phyloP scores from a whole-genome alignment of 768 basidiomycete species.

The Serendipita indica region DNA sequence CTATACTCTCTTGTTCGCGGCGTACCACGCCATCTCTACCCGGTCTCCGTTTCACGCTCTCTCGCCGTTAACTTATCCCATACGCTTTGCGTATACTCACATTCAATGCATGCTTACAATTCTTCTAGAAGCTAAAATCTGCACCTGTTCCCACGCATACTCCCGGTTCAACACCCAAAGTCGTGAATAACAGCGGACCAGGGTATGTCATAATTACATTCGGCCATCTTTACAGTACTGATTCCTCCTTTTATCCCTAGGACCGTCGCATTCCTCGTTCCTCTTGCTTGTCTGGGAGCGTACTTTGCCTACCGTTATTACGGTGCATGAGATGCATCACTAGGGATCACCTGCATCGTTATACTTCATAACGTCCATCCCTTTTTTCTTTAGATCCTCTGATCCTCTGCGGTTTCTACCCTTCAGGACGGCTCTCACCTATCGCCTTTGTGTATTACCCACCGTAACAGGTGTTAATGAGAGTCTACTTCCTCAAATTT shows the following conservation, averaged over 20 bases:
- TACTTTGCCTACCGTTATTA: constrained; percentile 86
- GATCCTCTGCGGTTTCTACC: too few species aligned
- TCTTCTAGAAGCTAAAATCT: background rate
- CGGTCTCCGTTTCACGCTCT: background rate
- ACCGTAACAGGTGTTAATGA: too few species aligned
- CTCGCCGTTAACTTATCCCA: constrained; percentile 9
- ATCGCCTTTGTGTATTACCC: too few species aligned
- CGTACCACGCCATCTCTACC: background rate
- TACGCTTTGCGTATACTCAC: constrained; percentile 11
- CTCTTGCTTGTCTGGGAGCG: constrained; percentile 59
- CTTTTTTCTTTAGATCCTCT: background rate
- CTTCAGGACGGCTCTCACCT: too few species aligned
- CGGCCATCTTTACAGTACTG: constrained; percentile 35
- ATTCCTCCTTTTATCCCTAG: constrained; percentile 5
- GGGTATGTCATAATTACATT: constrained; percentile 46
- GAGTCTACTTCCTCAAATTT: too few species aligned
- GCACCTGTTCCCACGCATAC: background rate
- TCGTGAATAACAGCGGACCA: constrained; percentile 26
- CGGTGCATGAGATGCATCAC: constrained; percentile 16
- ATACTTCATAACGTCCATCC: background rate
- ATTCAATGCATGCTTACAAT: constrained; percentile 25
- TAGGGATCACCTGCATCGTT: constrained; percentile 15
- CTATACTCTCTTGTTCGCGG: background rate
- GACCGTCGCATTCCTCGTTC: constrained; percentile 73
- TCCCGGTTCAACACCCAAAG: constrained; percentile 15